Conservation (phyloP, 2,329 filamentous ascomycete genomes). For the Aspergillus aculeatus region DNA sequence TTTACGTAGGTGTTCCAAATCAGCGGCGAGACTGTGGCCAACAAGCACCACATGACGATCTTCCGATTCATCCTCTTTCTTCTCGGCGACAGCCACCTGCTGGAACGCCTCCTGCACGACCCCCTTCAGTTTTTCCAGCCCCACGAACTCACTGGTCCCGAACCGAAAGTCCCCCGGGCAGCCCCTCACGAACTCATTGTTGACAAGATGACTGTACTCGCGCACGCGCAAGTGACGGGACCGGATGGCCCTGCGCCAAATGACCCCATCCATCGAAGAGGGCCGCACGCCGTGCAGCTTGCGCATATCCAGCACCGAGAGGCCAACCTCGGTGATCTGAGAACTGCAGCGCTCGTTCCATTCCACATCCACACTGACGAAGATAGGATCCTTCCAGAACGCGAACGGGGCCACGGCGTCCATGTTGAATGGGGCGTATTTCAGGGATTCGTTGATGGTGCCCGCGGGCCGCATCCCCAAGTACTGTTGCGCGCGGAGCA, state of each 20-base stretch:
- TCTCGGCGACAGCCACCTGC: conserved; percentile 20
- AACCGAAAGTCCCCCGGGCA: conserved; percentile 77
- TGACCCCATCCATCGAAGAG: conserved; percentile 57
- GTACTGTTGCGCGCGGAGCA: conserved; percentile 67
- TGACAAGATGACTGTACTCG: conserved; percentile 66
- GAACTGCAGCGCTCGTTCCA: conserved; percentile 67
- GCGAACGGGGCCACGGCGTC: conserved; percentile 38
- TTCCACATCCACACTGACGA: conserved; percentile 81
- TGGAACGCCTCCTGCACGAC: conserved; percentile 57
- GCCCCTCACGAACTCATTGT: conserved; percentile 67
- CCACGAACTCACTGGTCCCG: conserved; percentile 58
- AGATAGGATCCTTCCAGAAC: conserved; percentile 60
- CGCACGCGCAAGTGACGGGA: conserved; percentile 73
- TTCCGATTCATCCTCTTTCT: conserved; percentile 1
- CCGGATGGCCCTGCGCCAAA: conserved; percentile 66
- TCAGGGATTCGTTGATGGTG: conserved; percentile 14
- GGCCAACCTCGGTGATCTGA: conserved; percentile 79
- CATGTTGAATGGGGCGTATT: conserved; percentile 15
- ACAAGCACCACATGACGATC: conserved; percentile 69
- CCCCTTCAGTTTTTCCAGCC: conserved; percentile 44
- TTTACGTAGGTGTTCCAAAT: conserved; percentile 65
- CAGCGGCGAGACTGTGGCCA: conserved; percentile 69
- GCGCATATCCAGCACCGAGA: conserved; percentile 74
- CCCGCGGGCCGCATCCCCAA: conserved; percentile 62
- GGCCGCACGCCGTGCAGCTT: conserved; percentile 57